Evolutionary conservation across 495 filamentous ascomycete species (phyloP), one percentile per base, ranked within the genome.

Genomic region (Hypomontagnella submonticulosa): DNA sequence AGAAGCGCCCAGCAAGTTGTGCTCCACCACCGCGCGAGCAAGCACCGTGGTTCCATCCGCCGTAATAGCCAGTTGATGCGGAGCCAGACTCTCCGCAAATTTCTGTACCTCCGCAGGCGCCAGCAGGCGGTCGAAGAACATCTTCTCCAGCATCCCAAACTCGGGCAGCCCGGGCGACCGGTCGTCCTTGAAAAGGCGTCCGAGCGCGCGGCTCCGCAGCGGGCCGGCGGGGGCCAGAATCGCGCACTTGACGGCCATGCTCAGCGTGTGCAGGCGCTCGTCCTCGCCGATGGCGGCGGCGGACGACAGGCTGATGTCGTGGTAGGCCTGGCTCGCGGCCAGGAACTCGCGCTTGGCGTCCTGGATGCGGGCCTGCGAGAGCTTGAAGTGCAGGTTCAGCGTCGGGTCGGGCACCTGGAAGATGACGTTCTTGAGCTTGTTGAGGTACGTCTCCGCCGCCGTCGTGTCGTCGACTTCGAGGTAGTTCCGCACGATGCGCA

Each of bases 391-490:
- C 33, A 98, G 82, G 62, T 87, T 86, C 23, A 91, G 76, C 37
- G 89, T 85, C 38, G 86, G 84, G 74, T 97, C 88, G 3, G 76
- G 62, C 49, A 95, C 86, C 57, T 86, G 88, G 82, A 91, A 89
- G 57, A 97, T 92, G 49, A 98, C 78, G 68, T 92, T 91, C 75
- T 97, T 97, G 69, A 94, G 89, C 62, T 92, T 89, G 81, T 98
- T 97, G 54, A 98, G 83, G 75, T 93, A 93, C 13, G 83, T 84
- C 70, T 95, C 92, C 18, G 96, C 95, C 12, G 80, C 83, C 2
- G 89, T 95, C 18, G 90, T 90, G 71, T 99, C 93, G 73, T 97
- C 96, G 43, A 92, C 93, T 78, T 98, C 96, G 43, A 99, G 85
- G 75, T 95, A 93, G 76, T 95, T 89, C 51, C 96, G 87, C 75